phyloP scores from a whole-genome alignment of 176 grass and related monocot genomes.

The Oryza australiensis region DNA sequence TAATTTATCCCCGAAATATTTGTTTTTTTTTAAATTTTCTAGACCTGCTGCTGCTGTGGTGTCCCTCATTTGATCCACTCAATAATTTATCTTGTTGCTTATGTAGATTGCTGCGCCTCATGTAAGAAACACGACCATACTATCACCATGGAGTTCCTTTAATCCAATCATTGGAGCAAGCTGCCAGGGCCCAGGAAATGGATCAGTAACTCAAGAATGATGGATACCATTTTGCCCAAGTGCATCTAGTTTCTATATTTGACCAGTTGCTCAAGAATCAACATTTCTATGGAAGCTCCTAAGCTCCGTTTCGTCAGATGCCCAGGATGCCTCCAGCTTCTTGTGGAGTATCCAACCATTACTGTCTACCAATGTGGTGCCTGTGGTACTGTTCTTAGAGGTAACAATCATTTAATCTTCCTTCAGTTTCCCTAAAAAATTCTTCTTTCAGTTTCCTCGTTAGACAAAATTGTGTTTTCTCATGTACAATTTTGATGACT shows the following conservation, averaged over 20 bases:
- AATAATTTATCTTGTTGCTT: background rate
- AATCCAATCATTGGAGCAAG: background rate
- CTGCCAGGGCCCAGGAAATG: too few relatives aligned
- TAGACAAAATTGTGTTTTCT: background rate
- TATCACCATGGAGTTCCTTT: background rate
- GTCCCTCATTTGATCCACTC: background rate
- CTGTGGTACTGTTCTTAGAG: constrained; percentile 63
- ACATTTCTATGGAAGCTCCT: constrained; percentile 39
- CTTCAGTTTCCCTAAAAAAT: background rate
- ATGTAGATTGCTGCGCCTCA: background rate
- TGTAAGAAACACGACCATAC: background rate
- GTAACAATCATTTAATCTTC: constrained; percentile 41
- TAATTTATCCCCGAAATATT: background rate
- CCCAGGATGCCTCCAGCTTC: constrained; percentile 75
- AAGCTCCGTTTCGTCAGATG: constrained; percentile 86
- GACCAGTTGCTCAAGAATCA: background rate
- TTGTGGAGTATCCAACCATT: constrained; percentile 77
- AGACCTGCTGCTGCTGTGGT: background rate
- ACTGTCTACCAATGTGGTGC: constrained; percentile 79
- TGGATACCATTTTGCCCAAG: background rate
- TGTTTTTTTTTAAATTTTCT: background rate
- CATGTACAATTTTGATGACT: constrained; percentile 5
- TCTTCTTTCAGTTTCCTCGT: background rate
- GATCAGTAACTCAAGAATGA: constrained; percentile 19
- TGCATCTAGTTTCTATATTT: constrained; percentile 17